phyloP scores from a whole-genome alignment of 306 rosid genomes.

The Adenanthera pavonina region DNA sequence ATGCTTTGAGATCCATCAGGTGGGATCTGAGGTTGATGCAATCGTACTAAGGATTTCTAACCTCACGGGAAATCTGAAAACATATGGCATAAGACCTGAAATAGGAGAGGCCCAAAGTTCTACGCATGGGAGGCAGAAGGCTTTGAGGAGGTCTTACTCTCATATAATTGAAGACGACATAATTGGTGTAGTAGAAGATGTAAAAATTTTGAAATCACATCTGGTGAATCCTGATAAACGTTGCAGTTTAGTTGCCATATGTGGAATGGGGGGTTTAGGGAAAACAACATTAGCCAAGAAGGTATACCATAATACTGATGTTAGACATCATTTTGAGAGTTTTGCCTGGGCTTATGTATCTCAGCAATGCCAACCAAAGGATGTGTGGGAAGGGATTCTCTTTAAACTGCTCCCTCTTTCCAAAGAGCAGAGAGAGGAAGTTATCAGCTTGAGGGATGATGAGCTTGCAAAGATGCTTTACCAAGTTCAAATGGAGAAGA shows the following conservation, averaged over 20 bases:
- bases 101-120: conserved; percentile 43
- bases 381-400: conserved; percentile 58
- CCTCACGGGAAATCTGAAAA: conserved; percentile 31
- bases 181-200: conserved; percentile 57
- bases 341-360: conserved; percentile 67
- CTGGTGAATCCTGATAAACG: conserved; percentile 38
- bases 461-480: conserved; percentile 53
- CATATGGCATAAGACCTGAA: conserved; percentile 41
- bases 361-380: conserved; percentile 60
- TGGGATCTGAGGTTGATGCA: conserved; percentile 44
- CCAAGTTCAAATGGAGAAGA: conserved; percentile 49
- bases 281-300: conserved; percentile 65
- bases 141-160: conserved; percentile 52
- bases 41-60: conserved; percentile 37
- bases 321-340: conserved; percentile 45
- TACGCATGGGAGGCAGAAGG: conserved; percentile 36
- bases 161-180: conserved; percentile 57
- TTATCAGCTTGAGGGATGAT: conserved; percentile 36
- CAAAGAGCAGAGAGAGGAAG: conserved; percentile 44
- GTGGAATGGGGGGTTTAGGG: conserved; percentile 75
- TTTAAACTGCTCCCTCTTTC: conserved; percentile 44
- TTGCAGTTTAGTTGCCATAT: conserved; percentile 49
- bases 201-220: conserved; percentile 30
- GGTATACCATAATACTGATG: conserved; percentile 42
- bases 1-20: conserved; percentile 29